Percentiles rank a stretch among this genome's conserved stretches.
Evolutionary conservation across 495 filamentous ascomycete species (phyloP).

Genomic region (Annulohypoxylon stygium): DNA sequence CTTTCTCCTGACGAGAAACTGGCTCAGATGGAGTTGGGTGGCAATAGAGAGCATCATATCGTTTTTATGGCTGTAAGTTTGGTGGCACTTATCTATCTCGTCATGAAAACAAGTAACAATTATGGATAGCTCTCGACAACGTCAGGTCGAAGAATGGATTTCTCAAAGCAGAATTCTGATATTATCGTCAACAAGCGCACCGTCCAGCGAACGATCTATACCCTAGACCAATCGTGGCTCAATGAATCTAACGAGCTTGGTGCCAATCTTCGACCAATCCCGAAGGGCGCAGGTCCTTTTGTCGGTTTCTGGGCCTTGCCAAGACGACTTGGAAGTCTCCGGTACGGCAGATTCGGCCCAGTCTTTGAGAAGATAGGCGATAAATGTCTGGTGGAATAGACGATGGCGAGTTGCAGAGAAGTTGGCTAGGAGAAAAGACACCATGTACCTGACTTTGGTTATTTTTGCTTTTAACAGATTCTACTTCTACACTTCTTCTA

Average conservation of each 20-base stretch:
- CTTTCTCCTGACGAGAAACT: constrained; percentile 11
- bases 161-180: neutral
- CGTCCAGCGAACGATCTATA: neutral
- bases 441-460: neutral
- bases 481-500: no score
- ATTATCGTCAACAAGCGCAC: neutral
- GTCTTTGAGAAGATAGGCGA: constrained; percentile 4
- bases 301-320: constrained; percentile 13
- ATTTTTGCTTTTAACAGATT: neutral
- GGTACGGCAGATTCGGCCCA: constrained; percentile 10
- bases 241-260: no score
- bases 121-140: constrained; percentile 5
- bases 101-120: neutral
- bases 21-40: constrained; percentile 11
- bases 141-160: constrained; percentile 8
- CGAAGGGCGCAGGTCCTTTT: neutral
- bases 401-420: neutral
- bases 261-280: neutral
- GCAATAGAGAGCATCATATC: neutral
- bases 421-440: no score
- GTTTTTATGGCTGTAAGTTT: constrained; percentile 12
- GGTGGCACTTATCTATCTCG: neutral
- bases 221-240: neutral
- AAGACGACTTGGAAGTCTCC: neutral
- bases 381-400: neutral